Evolutionary conservation across 148 eudicot genomes (phyloP), one percentile per base, ranked within the genome.

Genomic region (Bassia scoparia): DNA sequence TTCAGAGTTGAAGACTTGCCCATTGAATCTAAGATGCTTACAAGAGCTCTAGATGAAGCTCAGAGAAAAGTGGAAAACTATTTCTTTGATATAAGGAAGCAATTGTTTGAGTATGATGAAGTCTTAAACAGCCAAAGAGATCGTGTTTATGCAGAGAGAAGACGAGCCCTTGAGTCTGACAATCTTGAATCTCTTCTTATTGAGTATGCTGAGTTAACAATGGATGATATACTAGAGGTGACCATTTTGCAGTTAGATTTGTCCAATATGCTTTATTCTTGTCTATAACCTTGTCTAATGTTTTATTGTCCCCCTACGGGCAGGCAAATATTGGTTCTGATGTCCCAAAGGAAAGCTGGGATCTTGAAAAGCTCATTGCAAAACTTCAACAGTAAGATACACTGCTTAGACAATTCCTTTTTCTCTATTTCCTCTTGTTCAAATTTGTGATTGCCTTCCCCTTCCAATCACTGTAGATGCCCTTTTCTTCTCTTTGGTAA

Each of bases 71-170:
- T 95, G 82, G 99, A 95, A 83, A 95, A 90, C 77, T 95, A 95
- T 84, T 95, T 95, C 74, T 95, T 95, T 72, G 99, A 95, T 81
- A 92, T 92, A 75, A 80, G 99, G 71, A 95, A 92, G 84, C 96
- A 95, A 69, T 81, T 95, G 38, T 95, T 95, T 68, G 99, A 95
- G 86, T 95, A 82, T 74, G 99, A 95, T 78, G 99, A 95, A 81
- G 99, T 95, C 64, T 82, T 95, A 79, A 95, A 95, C 78, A 95
- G 99, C 88, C 99, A 95, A 86, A 91, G 99, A 83, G 99, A 95
- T 66, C 87, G 99, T 59, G 92, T 95, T 0, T 95, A 95, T 83
- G 87, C 89, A 15, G 99, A 95, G 83, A 90, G 99, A 85, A 88
- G 97, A 81, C 87, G 99, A 69, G 99, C 99, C 68, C 87, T 95